phyloP scores from a whole-genome alignment of 768 basidiomycete species.

The Mycena albidolilacea region DNA sequence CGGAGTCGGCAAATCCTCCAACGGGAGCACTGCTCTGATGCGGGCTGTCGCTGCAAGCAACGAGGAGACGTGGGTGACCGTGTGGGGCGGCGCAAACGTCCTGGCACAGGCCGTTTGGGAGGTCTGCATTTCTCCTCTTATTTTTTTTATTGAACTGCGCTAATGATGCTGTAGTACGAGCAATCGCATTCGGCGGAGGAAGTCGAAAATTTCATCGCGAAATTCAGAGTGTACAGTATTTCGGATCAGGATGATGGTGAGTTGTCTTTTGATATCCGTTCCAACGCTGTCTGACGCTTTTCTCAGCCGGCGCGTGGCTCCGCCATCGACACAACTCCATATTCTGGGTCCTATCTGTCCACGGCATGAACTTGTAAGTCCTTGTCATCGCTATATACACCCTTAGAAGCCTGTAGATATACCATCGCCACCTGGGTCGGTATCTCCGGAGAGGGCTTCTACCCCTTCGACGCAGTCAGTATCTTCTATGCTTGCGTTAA shows the following conservation, averaged over 20 bases:
- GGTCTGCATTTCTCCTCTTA: background rate
- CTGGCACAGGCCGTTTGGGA: constrained; percentile 29
- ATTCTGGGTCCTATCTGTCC: constrained; percentile 31
- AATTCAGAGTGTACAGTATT: constrained; percentile 33
- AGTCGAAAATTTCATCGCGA: constrained; percentile 18
- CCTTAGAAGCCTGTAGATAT: background rate
- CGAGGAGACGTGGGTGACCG: constrained; percentile 28
- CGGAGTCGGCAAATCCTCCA: constrained; percentile 17
- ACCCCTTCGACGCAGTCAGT: constrained; percentile 25
- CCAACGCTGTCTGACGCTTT: background rate
- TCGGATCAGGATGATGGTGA: constrained; percentile 34
- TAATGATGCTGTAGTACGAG: constrained; percentile 24
- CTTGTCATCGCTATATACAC: background rate
- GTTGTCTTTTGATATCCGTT: constrained; percentile 6
- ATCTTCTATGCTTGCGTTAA: background rate
- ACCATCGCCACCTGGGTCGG: constrained; percentile 16
- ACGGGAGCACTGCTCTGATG: constrained; percentile 28
- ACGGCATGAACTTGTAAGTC: constrained; percentile 31
- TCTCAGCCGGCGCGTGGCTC: constrained; percentile 15
- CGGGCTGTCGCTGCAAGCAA: constrained; percentile 17
- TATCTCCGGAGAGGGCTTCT: constrained; percentile 30
- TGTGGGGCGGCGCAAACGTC: constrained; percentile 37
- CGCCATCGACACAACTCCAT: constrained; percentile 17
- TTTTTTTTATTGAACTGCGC: background rate
- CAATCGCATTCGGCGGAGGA: constrained; percentile 27